A percentile compares a stretch with the other conserved stretches of the same genome.
These are phyloP conservation scores for Xylaria sp. DNA, from an alignment of 2,329 filamentous ascomycete species.

Conservation along the genomic window DNA sequence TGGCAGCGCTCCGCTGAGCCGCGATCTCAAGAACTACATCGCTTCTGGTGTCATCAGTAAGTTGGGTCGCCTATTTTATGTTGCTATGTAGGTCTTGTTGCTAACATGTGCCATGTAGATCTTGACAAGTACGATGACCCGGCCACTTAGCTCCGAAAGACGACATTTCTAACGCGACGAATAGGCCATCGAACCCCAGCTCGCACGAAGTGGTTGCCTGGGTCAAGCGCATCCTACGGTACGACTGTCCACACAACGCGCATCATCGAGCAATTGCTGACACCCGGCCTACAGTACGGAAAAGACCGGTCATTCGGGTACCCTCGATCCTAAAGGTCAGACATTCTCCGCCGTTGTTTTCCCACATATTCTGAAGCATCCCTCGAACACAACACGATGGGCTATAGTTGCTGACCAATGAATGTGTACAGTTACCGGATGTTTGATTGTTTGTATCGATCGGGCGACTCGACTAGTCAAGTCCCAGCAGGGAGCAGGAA, in stretches of 20 bases:
- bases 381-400: neutral
- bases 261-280: constrained; percentile 13
- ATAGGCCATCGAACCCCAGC: constrained; percentile 96
- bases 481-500: constrained; percentile 97
- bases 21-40: constrained; percentile 96
- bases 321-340: constrained; percentile 66
- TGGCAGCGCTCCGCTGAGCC: constrained; percentile 87
- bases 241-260: neutral
- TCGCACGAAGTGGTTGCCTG: constrained; percentile 99
- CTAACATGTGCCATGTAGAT: constrained; percentile 20
- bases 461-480: constrained; percentile 97
- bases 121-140: constrained; percentile 26
- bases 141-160: neutral
- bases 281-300: constrained; percentile 66
- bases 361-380: neutral
- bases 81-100: neutral
- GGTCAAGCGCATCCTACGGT: constrained; percentile 80
- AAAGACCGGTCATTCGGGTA: constrained; percentile 98
- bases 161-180: constrained; percentile 54
- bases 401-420: constrained; percentile 47
- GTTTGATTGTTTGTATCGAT: constrained; percentile 82
- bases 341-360: neutral
- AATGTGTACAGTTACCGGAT: constrained; percentile 74
- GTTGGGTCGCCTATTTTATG: neutral
- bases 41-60: constrained; percentile 95